Conservation (phyloP, 208 protist species). For the Leptomonas pyrrhocoris region DNA sequence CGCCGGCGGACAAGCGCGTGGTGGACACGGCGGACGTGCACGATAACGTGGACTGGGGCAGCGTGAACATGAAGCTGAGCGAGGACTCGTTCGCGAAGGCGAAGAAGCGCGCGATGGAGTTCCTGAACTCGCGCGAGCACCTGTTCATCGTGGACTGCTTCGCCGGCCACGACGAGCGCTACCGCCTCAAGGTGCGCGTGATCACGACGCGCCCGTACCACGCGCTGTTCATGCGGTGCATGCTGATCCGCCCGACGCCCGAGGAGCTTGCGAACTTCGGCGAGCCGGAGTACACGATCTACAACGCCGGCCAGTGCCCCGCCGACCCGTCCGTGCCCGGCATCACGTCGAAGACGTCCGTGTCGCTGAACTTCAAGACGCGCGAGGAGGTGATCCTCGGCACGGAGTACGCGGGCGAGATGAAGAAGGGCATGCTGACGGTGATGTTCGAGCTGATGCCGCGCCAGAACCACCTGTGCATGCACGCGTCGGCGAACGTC, state of each 20-base stretch:
- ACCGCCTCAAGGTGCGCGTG: conserved; percentile 94
- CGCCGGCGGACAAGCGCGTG: conserved; percentile 94
- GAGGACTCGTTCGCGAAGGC: conserved; percentile 93
- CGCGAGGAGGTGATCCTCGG: conserved; percentile 95
- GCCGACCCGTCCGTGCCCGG: conserved; percentile 91
- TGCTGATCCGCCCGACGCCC: conserved; percentile 93
- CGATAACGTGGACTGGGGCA: conserved; percentile 94
- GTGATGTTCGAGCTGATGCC: conserved; percentile 97
- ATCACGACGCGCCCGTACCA: conserved; percentile 94
- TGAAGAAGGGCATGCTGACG: conserved; percentile 98
- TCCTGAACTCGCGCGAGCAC: conserved; percentile 90
- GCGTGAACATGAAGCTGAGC: conserved; percentile 92
- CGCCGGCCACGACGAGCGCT: conserved; percentile 91
- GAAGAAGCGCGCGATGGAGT: conserved; percentile 91
- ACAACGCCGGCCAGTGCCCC: conserved; percentile 93
- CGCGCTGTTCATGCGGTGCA: conserved; percentile 97
- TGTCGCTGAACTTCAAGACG: conserved; percentile 86
- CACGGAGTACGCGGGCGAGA: conserved; percentile 97
- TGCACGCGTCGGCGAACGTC: conserved; percentile 94
- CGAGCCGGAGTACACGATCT: conserved; percentile 95
- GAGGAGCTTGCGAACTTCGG: conserved; percentile 93
- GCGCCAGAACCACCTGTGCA: conserved; percentile 88
- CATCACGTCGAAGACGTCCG: conserved; percentile 71
- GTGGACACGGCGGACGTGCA: conserved; percentile 74
- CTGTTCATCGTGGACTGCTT: conserved; percentile 96